Conservation (phyloP, 2,329 filamentous ascomycete genomes). For the Talaromyces sp. region DNA sequence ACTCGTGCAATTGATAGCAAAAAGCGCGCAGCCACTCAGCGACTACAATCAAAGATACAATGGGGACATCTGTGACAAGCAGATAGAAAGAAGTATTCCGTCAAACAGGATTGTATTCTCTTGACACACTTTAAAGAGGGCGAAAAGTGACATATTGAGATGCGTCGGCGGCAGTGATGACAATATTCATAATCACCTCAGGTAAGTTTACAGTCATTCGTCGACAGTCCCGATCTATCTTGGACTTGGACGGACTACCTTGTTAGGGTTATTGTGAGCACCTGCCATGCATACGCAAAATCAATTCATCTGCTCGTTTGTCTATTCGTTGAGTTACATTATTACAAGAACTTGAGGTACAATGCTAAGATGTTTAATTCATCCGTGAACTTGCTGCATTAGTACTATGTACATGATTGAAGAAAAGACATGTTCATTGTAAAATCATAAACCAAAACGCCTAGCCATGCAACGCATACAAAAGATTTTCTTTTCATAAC, state of each 20-base stretch:
- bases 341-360: no score
- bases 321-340: not conserved
- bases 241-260: not conserved
- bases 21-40: no score
- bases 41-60: no score
- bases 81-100: no score
- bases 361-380: not conserved
- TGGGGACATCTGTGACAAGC: no score
- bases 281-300: not conserved
- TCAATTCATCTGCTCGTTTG: not conserved
- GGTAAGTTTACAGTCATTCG: not conserved
- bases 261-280: not conserved
- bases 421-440: not conserved
- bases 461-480: slow-evolving; percentile 1
- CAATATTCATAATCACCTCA: no score
- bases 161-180: no score
- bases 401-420: not conserved
- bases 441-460: not conserved
- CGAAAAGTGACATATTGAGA: no score
- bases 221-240: not conserved
- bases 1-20: no score
- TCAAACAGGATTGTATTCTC: no score
- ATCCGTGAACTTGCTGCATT: not conserved
- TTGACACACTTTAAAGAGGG: no score
- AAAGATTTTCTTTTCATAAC: not conserved